These are phyloP conservation scores for Sugiyamaella valdiviana DNA, from an alignment of 805 yeast species.

Conservation along the genomic window DNA sequence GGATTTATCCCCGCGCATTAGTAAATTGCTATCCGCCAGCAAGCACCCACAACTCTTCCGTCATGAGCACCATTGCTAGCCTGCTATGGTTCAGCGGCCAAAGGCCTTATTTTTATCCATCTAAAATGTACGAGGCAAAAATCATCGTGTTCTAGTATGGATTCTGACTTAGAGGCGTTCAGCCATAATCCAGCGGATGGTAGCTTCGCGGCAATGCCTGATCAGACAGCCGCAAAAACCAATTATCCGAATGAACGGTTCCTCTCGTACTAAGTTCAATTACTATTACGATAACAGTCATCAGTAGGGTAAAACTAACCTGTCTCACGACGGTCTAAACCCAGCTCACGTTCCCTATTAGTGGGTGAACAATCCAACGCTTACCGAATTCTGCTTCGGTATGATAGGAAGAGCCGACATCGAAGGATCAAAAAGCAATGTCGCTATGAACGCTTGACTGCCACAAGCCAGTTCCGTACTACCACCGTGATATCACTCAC, in stretches of 20 bases:
- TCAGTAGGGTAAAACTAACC: constrained; percentile 43
- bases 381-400: constrained; percentile 45
- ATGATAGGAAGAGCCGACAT: constrained; percentile 47
- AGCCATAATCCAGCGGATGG: constrained; percentile 46
- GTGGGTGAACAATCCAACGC: constrained; percentile 45
- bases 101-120: constrained; percentile 39
- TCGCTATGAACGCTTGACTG: constrained; percentile 45
- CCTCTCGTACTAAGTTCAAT: constrained; percentile 44
- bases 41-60: constrained; percentile 39
- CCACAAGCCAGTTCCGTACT: constrained; percentile 40
- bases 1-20: constrained; percentile 43
- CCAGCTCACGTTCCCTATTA: constrained; percentile 42
- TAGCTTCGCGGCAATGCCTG: constrained; percentile 45
- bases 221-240: constrained; percentile 43
- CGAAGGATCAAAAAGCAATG: constrained; percentile 45
- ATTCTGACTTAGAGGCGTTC: constrained; percentile 49
- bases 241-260: constrained; percentile 44
- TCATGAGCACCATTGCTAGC: constrained; percentile 33
- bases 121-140: constrained; percentile 39
- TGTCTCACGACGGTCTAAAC: constrained; percentile 43
- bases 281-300: constrained; percentile 37
- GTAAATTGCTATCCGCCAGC: constrained; percentile 41
- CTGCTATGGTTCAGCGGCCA: constrained; percentile 41
- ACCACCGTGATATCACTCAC: neutral
- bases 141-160: constrained; percentile 46